Base-by-base conservation (phyloP, 2,329 filamentous ascomycete species). In the Diplodia sapinea region DNA sequence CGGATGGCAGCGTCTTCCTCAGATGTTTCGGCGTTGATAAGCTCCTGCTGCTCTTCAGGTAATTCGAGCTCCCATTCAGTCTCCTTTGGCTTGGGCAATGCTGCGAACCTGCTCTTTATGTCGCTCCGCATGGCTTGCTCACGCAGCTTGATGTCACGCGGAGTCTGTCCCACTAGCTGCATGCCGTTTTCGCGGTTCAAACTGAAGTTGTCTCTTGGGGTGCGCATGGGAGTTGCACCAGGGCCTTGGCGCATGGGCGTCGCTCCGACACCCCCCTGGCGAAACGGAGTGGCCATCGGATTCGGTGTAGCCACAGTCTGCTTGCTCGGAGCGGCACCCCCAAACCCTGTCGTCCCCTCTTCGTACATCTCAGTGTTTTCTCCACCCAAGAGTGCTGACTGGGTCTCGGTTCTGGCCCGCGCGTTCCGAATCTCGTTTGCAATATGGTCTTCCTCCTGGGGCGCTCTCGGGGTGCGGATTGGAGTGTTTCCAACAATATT, bases 361-460 rank as follows among this genome's bases (percentile, higher is more conserved):
- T 97, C 92, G 68, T 93, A 87, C 12, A 99, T 84, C 52, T 93
- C 92, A 0, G 93, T 94, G 74, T 98, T 98, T 71, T 99, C 95
- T 15, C 94, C 95, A 69, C 95, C 95, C 0, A 99, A 84, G 9
- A 99, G 83, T 11, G 92, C 96, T 23, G 95, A 98, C 74, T 98
- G 92, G 0, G 94, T 98, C 75, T 96, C 91, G 0, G 93, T 98
- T 62, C 97, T 83, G 8, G 95, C 92, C 71, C 91, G 88, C 57
- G 97, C 97, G 77, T 99, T 98, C 68, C 90, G 89, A 70, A 98
- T 94, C 79, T 99, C 95, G 77, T 98, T 99, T 71, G 94, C 93
- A 68, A 99, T 95, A 71, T 93, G 90, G 74, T 99, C 95, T 76
- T 99, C 94, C 76, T 97, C 92, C 57, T 93, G 91, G 0, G 95